Evolutionary conservation across 768 basidiomycete species (phyloP), one percentile per base, ranked within the genome.

Genomic region (Termitomyces sp.): DNA sequence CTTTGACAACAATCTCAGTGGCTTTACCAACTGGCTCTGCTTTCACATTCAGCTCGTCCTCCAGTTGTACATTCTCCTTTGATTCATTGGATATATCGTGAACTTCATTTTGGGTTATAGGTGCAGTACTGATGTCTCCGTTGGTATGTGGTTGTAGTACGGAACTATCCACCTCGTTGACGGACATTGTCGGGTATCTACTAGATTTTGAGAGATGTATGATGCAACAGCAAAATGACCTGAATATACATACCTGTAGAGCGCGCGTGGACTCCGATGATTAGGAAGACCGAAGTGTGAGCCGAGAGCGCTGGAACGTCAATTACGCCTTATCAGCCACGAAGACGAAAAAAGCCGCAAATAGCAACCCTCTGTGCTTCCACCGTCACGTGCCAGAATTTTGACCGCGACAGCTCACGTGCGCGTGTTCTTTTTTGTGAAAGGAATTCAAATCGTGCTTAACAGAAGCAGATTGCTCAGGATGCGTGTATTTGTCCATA

Each of bases 101-200:
- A 8, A 38, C 34, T 21, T 60, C 52, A 35, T 55, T 44, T 6
- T 49, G 43, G 32, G 24, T 38, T n/a, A 26, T 19, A 3, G 56
- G 19, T 24, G 19, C 14, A 17, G 34, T 41, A 22, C 17, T 43
- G 35, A 45, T 34, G 55, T 58, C 54, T 9, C 54, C 56, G 42
- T 58, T 59, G 10, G 56, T 57, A n/a, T 53, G 43, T 24, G 53
- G 44, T 46, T 63, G 47, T 42, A 53, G 21, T 21, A 54, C 45
- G 49, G 53, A 42, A 28, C 9, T 40, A 49, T 62, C 60, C 51
- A 56, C 49, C 50, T 59, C 54, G 9, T 44, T 55, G 58, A 59
- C 55, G 53, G 64, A 57, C 62, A 65, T 63, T 45, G 57, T 62
- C 47, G 51, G 53, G 57, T 62, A 60, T 57, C 47, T 60, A 58